phyloP scores from a whole-genome alignment of 2,329 filamentous ascomycete species.

The Camillea tinctor region DNA sequence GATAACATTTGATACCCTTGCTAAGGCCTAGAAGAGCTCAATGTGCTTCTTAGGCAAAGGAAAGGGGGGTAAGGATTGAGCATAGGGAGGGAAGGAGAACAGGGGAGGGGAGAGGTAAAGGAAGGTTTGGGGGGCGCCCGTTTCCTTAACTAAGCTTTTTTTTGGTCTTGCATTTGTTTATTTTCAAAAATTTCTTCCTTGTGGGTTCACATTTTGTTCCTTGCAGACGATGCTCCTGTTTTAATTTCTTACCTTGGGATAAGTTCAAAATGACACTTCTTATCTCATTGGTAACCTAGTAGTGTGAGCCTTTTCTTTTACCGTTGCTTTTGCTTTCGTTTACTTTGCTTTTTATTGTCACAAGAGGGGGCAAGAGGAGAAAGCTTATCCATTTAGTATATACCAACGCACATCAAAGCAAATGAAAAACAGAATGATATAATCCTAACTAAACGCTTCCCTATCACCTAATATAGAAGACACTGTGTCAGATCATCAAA shows the following conservation, averaged over 20 bases:
- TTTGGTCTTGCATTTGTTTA: constrained; percentile 5
- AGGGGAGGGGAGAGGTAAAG: background rate
- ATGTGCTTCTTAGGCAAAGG: background rate
- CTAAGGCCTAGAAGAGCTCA: constrained; percentile 22
- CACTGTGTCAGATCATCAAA: background rate
- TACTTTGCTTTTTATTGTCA: background rate
- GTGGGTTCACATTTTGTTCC: background rate
- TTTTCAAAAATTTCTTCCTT: background rate
- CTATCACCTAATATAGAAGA: background rate
- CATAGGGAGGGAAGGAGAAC: background rate
- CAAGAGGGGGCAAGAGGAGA: background rate
- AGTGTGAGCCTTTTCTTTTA: background rate
- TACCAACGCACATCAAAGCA: background rate
- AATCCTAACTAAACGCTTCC: background rate
- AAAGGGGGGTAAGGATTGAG: background rate
- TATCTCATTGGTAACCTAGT: background rate
- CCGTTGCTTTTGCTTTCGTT: background rate
- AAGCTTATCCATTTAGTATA: background rate
- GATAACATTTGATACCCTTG: constrained; percentile 26
- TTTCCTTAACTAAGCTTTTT: background rate
- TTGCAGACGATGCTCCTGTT: background rate
- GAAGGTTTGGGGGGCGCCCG: background rate
- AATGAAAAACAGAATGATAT: background rate
- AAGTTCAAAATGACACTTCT: background rate
- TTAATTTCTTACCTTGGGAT: background rate